Conservation (phyloP, 352 stramenopile species). For the Globisporangium cystogenes region DNA sequence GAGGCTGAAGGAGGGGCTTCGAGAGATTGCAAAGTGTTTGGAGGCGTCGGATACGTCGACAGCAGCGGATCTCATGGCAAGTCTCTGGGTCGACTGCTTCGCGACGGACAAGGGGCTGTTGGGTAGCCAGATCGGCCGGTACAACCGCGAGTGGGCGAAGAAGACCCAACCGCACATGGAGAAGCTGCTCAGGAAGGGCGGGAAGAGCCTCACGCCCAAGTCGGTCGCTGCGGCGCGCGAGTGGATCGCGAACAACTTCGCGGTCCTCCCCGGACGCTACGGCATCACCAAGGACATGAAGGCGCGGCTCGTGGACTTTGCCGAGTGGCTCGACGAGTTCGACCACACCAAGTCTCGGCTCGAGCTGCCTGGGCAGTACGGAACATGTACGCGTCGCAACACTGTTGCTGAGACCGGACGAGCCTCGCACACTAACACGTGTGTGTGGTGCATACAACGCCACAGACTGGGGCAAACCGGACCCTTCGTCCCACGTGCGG, state of each 20-base stretch:
- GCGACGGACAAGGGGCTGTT: slow-evolving; percentile 37
- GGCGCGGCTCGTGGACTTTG: slow-evolving; percentile 70
- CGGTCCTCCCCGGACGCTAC: slow-evolving; percentile 56
- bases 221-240: slow-evolving; percentile 46
- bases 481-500: slow-evolving; percentile 49
- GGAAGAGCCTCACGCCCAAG: slow-evolving; percentile 44
- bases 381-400: slow-evolving; percentile 35
- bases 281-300: slow-evolving; percentile 84
- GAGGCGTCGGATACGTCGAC: slow-evolving; percentile 32
- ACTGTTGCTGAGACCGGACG: too few relatives aligned
- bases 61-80: slow-evolving; percentile 26
- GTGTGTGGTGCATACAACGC: background rate
- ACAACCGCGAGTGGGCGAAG: slow-evolving; percentile 70
- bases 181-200: slow-evolving; percentile 67
- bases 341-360: slow-evolving; percentile 59
- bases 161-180: slow-evolving; percentile 55
- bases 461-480: slow-evolving; percentile 69
- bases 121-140: slow-evolving; percentile 57
- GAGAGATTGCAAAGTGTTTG: slow-evolving; percentile 56
- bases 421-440: too few relatives aligned
- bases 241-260: slow-evolving; percentile 71
- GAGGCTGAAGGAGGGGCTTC: slow-evolving; percentile 72
- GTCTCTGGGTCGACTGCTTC: slow-evolving; percentile 67
- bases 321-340: slow-evolving; percentile 83
- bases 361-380: slow-evolving; percentile 82